Evolutionary conservation across 2,329 filamentous ascomycete genomes (phyloP).

Genomic region (Lecanoromycetidae sp.): DNA sequence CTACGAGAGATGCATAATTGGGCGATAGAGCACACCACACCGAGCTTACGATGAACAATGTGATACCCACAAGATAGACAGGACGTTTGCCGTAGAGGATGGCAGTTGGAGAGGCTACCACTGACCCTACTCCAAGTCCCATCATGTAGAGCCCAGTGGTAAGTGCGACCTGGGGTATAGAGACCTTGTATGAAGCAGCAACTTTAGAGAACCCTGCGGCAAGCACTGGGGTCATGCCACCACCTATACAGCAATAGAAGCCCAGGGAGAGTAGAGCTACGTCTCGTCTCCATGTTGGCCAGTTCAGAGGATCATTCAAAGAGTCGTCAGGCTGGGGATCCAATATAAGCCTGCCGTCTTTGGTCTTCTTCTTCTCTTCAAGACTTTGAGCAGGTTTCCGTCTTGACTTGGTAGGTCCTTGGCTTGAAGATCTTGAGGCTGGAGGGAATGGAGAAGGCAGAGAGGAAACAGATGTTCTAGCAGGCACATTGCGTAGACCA

Average conservation of each 20-base stretch:
- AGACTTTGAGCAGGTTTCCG: conserved; percentile 1
- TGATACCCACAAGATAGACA: conserved; percentile 66
- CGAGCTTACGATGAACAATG: conserved; percentile 64
- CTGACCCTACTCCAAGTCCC: conserved; percentile 73
- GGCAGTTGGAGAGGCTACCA: conserved; percentile 77
- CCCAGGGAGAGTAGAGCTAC: conserved; percentile 68
- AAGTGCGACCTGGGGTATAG: conserved; percentile 61
- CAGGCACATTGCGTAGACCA: conserved; percentile 51
- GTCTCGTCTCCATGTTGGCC: conserved; percentile 72
- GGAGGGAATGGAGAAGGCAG: conserved; percentile 34
- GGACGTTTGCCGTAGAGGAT: conserved; percentile 85
- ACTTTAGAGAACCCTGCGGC: conserved; percentile 83
- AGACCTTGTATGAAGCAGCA: conserved; percentile 52
- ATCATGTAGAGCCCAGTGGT: conserved; percentile 93
- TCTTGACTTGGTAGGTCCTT: not conserved
- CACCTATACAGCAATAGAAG: conserved; percentile 85
- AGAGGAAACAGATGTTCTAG: conserved; percentile 44
- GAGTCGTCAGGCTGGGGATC: conserved; percentile 89
- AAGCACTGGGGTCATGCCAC: conserved; percentile 80
- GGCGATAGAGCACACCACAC: conserved; percentile 82
- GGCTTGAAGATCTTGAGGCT: conserved; percentile 1
- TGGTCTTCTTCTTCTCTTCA: conserved; percentile 57
- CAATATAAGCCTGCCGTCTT: conserved; percentile 72
- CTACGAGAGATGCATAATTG: conserved; percentile 63
- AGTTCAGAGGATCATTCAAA: conserved; percentile 83